Base-by-base conservation (phyloP, 176 grass and related monocot species). In the Tillandsia leiboldiana region DNA sequence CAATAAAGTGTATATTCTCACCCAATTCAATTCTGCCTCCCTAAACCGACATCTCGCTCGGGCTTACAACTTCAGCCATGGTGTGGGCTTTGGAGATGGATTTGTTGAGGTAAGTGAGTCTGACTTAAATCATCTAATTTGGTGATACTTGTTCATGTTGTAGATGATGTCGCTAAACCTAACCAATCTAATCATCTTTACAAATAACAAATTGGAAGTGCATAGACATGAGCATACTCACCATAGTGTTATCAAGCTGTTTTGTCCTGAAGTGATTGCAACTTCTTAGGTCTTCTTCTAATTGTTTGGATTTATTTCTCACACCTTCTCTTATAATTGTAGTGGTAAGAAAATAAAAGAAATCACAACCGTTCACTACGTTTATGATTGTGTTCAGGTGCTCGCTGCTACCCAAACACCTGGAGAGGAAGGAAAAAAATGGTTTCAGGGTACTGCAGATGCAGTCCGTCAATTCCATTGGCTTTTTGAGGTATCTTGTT, bases 1-100 rank as follows among this genome's bases (percentile, higher is more conserved):
- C 77, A 89, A 89, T 76, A 96, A 90, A 83, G 84, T 90, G 64
- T 97, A 97, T 59, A 67, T 97, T 67, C 93, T 97, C 71, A 97
- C 89, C 11, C 93, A 97, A 71, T 92, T 89, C 83, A 97, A 97
- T 74, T 97, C 93, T 0, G 74, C 77, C 0, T 97, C 93, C 17
- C 81, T 97, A 17, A 97, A 97, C 67, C 77, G 86, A 11, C 93
- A 97, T 81, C 81, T 96, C 13, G 83, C 88, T 64, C 80, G 81
- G 72, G 59, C 86, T 65, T 96, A 96, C 71, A 91, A 87, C 62
- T 91, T 75, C 78, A 78, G 80, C 79, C 91, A 81, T 50, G 78
- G 83, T 49, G 76, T 83, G 1, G 70, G 75, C 14, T 87, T 96
- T 54, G 86, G 88, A 49, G 77, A 90, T 28, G 93, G 89, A 1